phyloP scores from a whole-genome alignment of 2,329 filamentous ascomycete genomes.

The Cercospora sesami region DNA sequence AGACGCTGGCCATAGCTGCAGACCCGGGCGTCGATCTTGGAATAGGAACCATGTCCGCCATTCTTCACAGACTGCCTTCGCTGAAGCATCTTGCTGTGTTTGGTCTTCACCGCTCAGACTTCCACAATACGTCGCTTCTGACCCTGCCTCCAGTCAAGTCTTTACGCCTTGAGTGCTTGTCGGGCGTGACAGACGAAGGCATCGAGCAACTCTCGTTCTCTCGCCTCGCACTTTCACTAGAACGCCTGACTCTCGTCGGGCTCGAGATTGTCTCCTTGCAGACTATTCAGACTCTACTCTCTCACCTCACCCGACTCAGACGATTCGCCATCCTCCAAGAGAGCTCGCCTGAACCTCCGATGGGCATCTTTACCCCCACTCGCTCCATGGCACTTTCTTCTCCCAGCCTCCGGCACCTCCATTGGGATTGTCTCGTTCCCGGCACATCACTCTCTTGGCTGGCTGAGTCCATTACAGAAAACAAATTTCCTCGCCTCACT shows the following conservation, averaged over 20 bases:
- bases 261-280: conserved; percentile 55
- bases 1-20: conserved; percentile 56
- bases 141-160: conserved; percentile 55
- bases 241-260: conserved; percentile 54
- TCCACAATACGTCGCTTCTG: conserved; percentile 56
- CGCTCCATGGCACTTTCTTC: conserved; percentile 46
- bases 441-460: conserved; percentile 62
- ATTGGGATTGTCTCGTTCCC: conserved; percentile 62
- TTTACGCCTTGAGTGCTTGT: conserved; percentile 57
- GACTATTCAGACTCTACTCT: conserved; percentile 55
- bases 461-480: conserved; percentile 60
- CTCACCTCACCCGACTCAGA: conserved; percentile 48
- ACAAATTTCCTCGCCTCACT: conserved; percentile 63
- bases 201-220: conserved; percentile 52
- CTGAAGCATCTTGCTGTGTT: conserved; percentile 57
- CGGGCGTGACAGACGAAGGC: conserved; percentile 58
- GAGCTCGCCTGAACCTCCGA: conserved; percentile 48
- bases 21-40: conserved; percentile 48
- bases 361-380: conserved; percentile 43
- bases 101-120: conserved; percentile 55
- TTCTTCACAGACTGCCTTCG: conserved; percentile 54
- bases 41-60: conserved; percentile 56
- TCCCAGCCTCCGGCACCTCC: conserved; percentile 52
- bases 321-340: conserved; percentile 57
- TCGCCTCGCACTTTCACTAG: conserved; percentile 47